Evolutionary conservation across 148 eudicot species (phyloP), one percentile per base, ranked within the genome.

Genomic region (Fallopia convolvulus): DNA sequence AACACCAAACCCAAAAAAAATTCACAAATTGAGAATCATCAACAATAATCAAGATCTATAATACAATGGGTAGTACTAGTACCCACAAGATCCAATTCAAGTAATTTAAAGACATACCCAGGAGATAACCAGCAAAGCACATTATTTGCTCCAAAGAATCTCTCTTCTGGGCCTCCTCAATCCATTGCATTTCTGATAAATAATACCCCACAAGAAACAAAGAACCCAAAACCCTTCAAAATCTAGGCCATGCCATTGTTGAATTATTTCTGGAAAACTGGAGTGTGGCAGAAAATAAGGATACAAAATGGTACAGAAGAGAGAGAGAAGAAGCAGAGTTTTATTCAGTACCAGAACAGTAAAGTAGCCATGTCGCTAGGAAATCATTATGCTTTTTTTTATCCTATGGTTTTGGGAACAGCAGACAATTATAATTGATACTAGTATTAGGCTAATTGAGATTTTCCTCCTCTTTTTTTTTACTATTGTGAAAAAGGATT

Each of bases 241-340:
- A 68, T 68, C 72, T 68, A 44, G 36, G 72, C 72, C 20, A 44
- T 68, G 72, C 72, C 20, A 36, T 68, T 33, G 72, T 39, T 68
- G 72, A 36, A 68, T 33, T 68, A 36, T 68, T 68, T 36, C 72
- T 68, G 72, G 42, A 36, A 68, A n/a, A 68, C 44, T 36, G 72
- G 72, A 68, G 44, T 36, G 8, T 36, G 12, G 32, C 72, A 68
- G 72, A 17, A 17, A 36, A 50, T 0, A 32, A 63, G 40, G 40
- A 63, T 30, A 63, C 40, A 36, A 10, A 61, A 61, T 61, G 68
- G 68, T 23, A 61, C 72, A 68, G 72, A 36, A 61, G 72, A 33
- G 44, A 66, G 42, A 68, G 72, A 68, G 44, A 33, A 6, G 32
- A 26, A 10, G 17, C 12, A 20, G 70, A 63, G 40, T 32, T 30